Conservation (phyloP, 257 asterid genomes). For the Solanum acaule region DNA sequence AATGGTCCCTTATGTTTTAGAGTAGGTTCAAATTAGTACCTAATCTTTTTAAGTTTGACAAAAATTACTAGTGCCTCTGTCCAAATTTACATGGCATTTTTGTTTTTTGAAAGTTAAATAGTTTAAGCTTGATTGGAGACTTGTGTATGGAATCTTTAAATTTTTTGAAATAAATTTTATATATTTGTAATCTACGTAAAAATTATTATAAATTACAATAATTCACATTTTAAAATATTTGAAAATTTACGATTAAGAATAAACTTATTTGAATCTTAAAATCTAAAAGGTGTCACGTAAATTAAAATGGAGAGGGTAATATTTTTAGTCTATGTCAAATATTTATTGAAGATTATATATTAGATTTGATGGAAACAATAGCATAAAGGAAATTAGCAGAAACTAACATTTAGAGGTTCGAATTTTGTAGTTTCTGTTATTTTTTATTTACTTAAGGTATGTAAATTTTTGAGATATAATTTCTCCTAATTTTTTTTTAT, state of each 20-base stretch:
- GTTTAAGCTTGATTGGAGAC: rapidly evolving
- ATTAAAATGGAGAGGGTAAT: no score
- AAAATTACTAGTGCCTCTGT: neutral
- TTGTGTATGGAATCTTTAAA: rapidly evolving
- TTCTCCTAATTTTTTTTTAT: no score
- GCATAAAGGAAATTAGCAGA: neutral
- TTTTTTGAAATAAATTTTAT: no score
- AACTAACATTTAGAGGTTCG: neutral
- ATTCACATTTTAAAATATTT: no score
- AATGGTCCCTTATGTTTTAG: neutral
- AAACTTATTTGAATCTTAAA: rapidly evolving
- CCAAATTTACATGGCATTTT: rapidly evolving
- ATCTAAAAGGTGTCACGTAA: rapidly evolving
- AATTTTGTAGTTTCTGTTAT: neutral
- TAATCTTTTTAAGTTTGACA: neutral
- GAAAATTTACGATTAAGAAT: rapidly evolving
- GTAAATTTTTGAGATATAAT: neutral
- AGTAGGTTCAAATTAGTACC: neutral
- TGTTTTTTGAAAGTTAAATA: rapidly evolving
- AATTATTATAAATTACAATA: no score
- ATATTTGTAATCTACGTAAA: no score
- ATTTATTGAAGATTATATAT: neutral
- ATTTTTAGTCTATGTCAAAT: neutral
- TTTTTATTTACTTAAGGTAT: neutral
- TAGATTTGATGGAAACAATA: neutral